phyloP scores from a whole-genome alignment of 2,329 filamentous ascomycete genomes.

The Trichoderma semiorbis region DNA sequence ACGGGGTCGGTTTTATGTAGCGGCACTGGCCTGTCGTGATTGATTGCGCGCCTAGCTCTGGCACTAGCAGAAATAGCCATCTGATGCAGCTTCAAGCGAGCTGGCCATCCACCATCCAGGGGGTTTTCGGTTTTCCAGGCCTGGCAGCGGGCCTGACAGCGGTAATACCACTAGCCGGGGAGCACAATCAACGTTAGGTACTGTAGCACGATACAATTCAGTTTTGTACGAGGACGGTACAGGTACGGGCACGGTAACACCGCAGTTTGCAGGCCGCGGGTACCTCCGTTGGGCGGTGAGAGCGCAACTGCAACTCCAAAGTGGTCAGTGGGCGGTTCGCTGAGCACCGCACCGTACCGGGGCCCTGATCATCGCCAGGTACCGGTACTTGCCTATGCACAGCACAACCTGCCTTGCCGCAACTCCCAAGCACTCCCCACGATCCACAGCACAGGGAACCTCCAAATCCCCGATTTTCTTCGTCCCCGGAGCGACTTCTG shows the following conservation, averaged over 20 bases:
- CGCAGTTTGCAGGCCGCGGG: not conserved
- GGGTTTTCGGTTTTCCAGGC: not conserved
- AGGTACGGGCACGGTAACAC: not conserved
- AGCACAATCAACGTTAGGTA: not conserved
- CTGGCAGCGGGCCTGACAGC: conserved; percentile 4
- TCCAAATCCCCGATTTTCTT: conserved; percentile 17
- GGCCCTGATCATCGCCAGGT: not conserved
- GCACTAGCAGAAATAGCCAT: not conserved
- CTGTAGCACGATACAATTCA: not conserved
- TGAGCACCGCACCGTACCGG: not conserved
- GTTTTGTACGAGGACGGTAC: not conserved
- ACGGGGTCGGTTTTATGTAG: conserved; percentile 14
- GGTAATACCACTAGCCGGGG: not conserved
- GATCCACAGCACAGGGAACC: conserved; percentile 7
- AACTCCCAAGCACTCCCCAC: conserved; percentile 9
- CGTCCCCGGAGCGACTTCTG: not conserved
- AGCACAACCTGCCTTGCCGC: not conserved
- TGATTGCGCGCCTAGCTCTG: not conserved
- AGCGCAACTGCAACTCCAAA: not conserved
- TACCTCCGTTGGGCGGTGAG: not conserved
- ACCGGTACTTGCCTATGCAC: not conserved
- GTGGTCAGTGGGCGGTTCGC: conserved; percentile 7
- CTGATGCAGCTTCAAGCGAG: not conserved
- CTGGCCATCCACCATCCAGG: conserved; percentile 2
- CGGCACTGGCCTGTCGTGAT: not conserved